Conservation (phyloP, 2,329 filamentous ascomycete genomes). For the Cadophora malorum region DNA sequence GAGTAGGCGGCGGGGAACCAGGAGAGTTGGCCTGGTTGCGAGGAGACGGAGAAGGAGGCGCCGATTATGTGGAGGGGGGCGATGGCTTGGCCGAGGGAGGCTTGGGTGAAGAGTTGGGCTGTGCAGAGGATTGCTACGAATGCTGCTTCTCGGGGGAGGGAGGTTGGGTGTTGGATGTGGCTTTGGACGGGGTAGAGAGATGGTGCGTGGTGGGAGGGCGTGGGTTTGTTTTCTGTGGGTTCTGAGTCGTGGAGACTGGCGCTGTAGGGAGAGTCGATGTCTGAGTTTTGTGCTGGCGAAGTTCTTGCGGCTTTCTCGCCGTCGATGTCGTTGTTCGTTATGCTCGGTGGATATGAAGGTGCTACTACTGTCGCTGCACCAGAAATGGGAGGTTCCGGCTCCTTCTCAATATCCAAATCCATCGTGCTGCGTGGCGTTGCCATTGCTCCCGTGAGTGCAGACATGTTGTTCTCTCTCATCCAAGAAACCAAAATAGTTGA, state of each 20-base stretch:
- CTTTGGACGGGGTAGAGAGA: slow-evolving; percentile 27
- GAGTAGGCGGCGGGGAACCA: slow-evolving; percentile 66
- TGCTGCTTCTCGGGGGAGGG: slow-evolving; percentile 44
- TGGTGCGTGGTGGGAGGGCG: background rate
- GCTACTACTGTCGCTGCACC: background rate
- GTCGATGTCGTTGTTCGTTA: background rate
- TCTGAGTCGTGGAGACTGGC: slow-evolving; percentile 1
- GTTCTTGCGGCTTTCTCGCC: background rate
- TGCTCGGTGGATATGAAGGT: slow-evolving; percentile 13
- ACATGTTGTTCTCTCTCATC: background rate
- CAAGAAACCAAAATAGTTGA: background rate
- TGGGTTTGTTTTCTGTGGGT: background rate
- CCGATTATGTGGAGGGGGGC: slow-evolving; percentile 57
- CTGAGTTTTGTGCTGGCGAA: slow-evolving; percentile 3
- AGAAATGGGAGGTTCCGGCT: background rate
- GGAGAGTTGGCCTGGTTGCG: slow-evolving; percentile 51
- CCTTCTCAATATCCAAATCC: background rate
- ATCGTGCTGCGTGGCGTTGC: background rate
- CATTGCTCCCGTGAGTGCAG: background rate
- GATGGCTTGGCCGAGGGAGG: slow-evolving; percentile 55
- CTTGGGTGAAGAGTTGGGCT: slow-evolving; percentile 56
- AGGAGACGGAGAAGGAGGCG: slow-evolving; percentile 52
- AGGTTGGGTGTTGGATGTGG: slow-evolving; percentile 23
- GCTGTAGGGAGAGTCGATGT: background rate
- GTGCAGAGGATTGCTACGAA: slow-evolving; percentile 54